Evolutionary conservation across 495 filamentous ascomycete genomes (phyloP).

Genomic region (Penicillium argentinense): DNA sequence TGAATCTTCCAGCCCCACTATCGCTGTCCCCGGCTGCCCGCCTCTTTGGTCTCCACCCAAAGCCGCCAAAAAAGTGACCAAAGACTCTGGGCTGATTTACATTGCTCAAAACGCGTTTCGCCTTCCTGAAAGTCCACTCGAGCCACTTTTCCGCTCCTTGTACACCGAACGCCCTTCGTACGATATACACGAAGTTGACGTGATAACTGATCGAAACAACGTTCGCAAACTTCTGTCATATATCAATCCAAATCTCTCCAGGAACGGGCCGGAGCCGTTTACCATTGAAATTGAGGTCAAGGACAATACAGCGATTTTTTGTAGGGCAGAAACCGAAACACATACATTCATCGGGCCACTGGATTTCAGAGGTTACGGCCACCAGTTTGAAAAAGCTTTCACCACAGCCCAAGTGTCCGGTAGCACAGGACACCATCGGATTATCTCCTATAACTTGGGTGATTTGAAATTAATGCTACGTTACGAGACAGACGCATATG

Average conservation of each 20-base stretch:
- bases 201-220: slow-evolving; percentile 54
- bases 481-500: slow-evolving; percentile 48
- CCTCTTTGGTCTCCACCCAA: slow-evolving; percentile 10
- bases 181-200: slow-evolving; percentile 39
- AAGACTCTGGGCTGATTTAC: slow-evolving; percentile 17
- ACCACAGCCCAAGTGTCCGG: slow-evolving; percentile 33
- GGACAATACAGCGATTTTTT: slow-evolving; percentile 43
- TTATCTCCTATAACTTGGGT: slow-evolving; percentile 39
- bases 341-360: slow-evolving; percentile 24
- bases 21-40: slow-evolving; percentile 17
- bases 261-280: slow-evolving; percentile 23
- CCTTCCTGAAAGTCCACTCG: slow-evolving; percentile 38
- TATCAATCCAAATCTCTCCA: slow-evolving; percentile 31
- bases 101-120: slow-evolving; percentile 19
- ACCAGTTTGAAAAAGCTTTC: slow-evolving; percentile 51
- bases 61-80: slow-evolving; percentile 1
- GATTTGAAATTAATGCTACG: slow-evolving; percentile 40
- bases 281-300: slow-evolving; percentile 45
- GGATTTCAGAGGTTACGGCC: slow-evolving; percentile 46
- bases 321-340: slow-evolving; percentile 33
- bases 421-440: slow-evolving; percentile 49
- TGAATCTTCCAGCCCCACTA: slow-evolving; percentile 20
- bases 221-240: slow-evolving; percentile 54
- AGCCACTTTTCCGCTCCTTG: slow-evolving; percentile 52
- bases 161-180: slow-evolving; percentile 42